Evolutionary conservation across 371 early-diverging fungal species (phyloP).

Genomic region (Entomophthora muscae): DNA sequence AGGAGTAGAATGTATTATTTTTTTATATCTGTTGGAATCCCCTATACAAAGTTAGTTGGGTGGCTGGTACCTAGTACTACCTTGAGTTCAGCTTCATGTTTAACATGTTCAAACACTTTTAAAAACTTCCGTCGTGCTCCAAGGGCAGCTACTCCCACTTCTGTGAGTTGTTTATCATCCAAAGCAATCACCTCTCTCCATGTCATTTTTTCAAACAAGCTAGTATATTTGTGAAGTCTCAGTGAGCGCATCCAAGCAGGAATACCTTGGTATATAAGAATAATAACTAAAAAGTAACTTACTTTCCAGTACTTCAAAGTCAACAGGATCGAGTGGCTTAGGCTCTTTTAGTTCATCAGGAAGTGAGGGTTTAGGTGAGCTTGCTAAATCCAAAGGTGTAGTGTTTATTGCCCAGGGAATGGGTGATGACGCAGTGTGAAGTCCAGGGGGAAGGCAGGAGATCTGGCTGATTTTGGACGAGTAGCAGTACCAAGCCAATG

Average conservation of each 20-base stretch:
- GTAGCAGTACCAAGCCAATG: slow-evolving; percentile 1
- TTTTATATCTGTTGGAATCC: neutral
- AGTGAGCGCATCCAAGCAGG: slow-evolving; percentile 79
- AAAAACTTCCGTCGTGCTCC: slow-evolving; percentile 89
- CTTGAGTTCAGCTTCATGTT: slow-evolving; percentile 18
- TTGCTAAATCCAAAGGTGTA: neutral
- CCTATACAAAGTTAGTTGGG: neutral
- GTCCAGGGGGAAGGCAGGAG: neutral
- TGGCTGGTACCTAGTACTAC: neutral
- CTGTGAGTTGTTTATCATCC: slow-evolving; percentile 61
- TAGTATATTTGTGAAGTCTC: slow-evolving; percentile 90
- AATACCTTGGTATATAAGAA: slow-evolving; percentile 36
- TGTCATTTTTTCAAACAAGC: slow-evolving; percentile 63
- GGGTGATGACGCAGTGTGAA: neutral
- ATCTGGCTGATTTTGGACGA: neutral
- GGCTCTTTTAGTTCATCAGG: slow-evolving; percentile 2
- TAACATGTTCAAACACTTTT: slow-evolving; percentile 86
- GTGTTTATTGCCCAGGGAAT: slow-evolving; percentile 1
- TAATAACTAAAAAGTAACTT: neutral
- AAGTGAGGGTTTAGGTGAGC: neutral
- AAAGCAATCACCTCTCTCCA: slow-evolving; percentile 74
- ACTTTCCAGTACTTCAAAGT: slow-evolving; percentile 8
- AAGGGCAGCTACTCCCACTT: slow-evolving; percentile 80
- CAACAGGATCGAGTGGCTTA: slow-evolving; percentile 4
- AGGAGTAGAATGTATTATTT: no score